These are phyloP conservation scores for Naumovozyma baii DNA, from an alignment of 805 yeast species.

Conservation along the genomic window DNA sequence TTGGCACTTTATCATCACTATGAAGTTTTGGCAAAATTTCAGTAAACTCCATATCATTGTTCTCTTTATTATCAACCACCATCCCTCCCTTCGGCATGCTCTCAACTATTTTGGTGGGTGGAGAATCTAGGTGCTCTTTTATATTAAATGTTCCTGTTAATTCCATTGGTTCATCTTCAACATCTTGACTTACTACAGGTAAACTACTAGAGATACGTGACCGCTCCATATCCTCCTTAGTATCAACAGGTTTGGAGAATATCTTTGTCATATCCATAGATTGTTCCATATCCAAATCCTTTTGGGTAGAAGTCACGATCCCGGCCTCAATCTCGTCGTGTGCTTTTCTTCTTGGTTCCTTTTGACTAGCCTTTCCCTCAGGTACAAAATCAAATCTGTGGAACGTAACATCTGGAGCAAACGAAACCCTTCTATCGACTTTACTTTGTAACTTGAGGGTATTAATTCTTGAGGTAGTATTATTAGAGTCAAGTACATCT, in stretches of 20 bases:
- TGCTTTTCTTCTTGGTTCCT: not conserved
- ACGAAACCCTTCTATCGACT: conserved; percentile 50
- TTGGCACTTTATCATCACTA: not conserved
- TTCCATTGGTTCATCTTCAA: conserved; percentile 7
- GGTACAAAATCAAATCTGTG: conserved; percentile 43
- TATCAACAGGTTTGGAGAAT: not conserved
- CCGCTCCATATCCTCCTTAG: not conserved
- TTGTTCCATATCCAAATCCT: not conserved
- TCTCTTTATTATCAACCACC: not conserved
- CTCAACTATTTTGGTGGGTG: no score
- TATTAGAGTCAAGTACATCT: conserved; percentile 15
- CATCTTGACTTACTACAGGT: no score
- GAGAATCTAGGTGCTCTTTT: no score
- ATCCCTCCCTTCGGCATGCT: no score
- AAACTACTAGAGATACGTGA: not conserved
- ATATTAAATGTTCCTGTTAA: not conserved
- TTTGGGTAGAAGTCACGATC: not conserved
- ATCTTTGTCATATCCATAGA: not conserved
- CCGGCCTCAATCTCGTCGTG: not conserved
- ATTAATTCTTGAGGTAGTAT: conserved; percentile 24
- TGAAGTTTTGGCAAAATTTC: not conserved
- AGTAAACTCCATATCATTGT: conserved; percentile 3
- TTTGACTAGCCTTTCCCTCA: conserved; percentile 5
- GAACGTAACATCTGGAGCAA: conserved; percentile 65
- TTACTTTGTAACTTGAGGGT: conserved; percentile 12